Evolutionary conservation across 1,284 basidiomycete genomes (phyloP), one percentile per base, ranked within the genome.

Genomic region (Somion occarium): DNA sequence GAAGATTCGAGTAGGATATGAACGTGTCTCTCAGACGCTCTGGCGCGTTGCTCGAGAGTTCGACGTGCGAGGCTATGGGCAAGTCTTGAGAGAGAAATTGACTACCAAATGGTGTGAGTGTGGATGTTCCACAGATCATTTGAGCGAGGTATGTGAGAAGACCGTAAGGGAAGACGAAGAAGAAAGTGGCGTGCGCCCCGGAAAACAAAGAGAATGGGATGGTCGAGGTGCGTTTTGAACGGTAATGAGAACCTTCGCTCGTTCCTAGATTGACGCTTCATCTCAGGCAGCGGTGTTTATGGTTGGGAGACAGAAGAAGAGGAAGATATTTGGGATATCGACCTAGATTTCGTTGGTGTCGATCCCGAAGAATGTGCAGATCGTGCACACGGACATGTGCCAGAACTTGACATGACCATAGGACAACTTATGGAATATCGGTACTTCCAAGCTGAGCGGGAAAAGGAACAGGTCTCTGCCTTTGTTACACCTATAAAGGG

Each of bases 21-120:
- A 84, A 56, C 75, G 77, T 50, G 64, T 82, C 4, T 69, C 75
- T 1, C 76, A 80, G 59, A 79, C 80, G 38, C 65, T 87, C 2
- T 87, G 84, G 84, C 71, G 75, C 15, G 79, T 85, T 25, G 79
- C 83, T 27, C 67, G 73, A 44, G 84, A 87, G 60, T 86, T 86
- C 54, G 81, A 85, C 58, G 80, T 84, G 2, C 72, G 79, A 30
- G 84, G 85, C 7, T 87, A 85, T 56, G 84, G 84, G 1, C 68
- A 73, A n/a, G 76, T 85, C 9, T 65, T 87, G 27, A 69, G 83
- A 23, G 84, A 87, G 58, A 87, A 87, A 64, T 64, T 87, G 46
- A 82, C 78, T 9, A 74, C 70, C 2, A 86, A 86, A 57, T 87
- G 85, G 84, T 87, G 84, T 60, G 82, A 85, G 53, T 86, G 85